These are phyloP conservation scores for Chamaecyparis obtusa DNA, from an alignment of 75 land plant genomes.

Conservation along the genomic window DNA sequence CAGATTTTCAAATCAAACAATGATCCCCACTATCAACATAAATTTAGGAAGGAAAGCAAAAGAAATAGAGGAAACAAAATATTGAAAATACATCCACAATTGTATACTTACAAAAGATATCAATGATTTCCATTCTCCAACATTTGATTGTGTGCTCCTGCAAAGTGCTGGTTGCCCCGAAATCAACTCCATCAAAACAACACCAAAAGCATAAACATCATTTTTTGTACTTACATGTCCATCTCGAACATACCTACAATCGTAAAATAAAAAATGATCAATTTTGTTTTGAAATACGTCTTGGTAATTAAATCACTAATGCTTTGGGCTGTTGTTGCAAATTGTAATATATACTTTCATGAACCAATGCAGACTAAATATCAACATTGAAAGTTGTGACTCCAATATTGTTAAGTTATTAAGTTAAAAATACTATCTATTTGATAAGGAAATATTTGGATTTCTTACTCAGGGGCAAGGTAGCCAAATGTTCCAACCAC, in stretches of 20 bases:
- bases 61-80: background rate
- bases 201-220: slow-evolving; percentile 30
- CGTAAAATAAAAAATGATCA: background rate
- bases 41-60: background rate
- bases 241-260: slow-evolving; percentile 16
- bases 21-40: background rate
- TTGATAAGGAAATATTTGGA: background rate
- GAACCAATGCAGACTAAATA: background rate
- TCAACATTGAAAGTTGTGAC: background rate
- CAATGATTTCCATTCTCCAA: slow-evolving; percentile 15
- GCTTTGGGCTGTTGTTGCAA: background rate
- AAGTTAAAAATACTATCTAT: background rate
- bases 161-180: slow-evolving; percentile 17
- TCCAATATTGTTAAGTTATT: background rate
- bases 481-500: slow-evolving; percentile 27
- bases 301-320: background rate
- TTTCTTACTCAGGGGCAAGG: slow-evolving; percentile 28
- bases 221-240: slow-evolving; percentile 19
- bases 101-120: slow-evolving; percentile 7
- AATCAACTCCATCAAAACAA: slow-evolving; percentile 22
- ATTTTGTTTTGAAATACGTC: background rate
- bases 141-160: background rate
- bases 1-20: background rate
- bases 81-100: background rate
- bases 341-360: background rate